Percentiles rank a stretch among this genome's conserved stretches.
Evolutionary conservation across 2,329 filamentous ascomycete species (phyloP).

Genomic region (Fusarium sp.): DNA sequence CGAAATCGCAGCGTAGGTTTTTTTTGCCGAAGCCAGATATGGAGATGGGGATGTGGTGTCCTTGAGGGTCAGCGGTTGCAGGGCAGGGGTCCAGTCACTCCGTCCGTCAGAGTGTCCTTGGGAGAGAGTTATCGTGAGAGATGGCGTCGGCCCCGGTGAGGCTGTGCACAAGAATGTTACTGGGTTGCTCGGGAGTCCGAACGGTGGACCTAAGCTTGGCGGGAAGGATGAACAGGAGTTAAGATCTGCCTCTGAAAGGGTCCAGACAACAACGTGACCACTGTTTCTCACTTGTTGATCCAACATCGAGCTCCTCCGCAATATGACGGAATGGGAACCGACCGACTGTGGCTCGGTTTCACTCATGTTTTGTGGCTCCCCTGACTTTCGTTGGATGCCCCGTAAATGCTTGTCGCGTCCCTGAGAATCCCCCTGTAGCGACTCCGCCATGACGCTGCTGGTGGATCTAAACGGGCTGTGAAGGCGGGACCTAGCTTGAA

Average conservation of each 20-base stretch:
- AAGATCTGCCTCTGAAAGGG: neutral
- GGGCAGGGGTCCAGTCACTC: constrained; percentile 13
- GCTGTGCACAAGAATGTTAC: constrained; percentile 36
- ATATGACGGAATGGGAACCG: constrained; percentile 22
- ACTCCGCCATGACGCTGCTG: constrained; percentile 29
- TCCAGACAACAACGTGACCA: neutral
- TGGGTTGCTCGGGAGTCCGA: constrained; percentile 6
- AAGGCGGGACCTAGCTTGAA: neutral
- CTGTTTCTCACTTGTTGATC: neutral
- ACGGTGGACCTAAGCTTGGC: neutral
- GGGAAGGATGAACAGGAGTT: neutral
- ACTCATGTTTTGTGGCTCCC: neutral
- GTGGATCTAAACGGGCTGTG: constrained; percentile 8
- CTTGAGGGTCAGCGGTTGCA: neutral
- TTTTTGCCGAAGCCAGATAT: constrained; percentile 5
- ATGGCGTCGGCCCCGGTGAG: constrained; percentile 31
- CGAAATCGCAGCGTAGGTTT: constrained; percentile 11
- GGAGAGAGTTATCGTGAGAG: constrained; percentile 28
- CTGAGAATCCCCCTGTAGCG: constrained; percentile 21
- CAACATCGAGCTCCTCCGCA: constrained; percentile 24
- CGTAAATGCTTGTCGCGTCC: neutral
- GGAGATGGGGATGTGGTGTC: neutral
- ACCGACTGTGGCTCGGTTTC: constrained; percentile 1
- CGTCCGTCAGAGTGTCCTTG: constrained; percentile 11
- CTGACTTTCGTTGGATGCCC: neutral